Base-by-base conservation (phyloP, 768 basidiomycete genomes). In the Lactarius hatsudake region DNA sequence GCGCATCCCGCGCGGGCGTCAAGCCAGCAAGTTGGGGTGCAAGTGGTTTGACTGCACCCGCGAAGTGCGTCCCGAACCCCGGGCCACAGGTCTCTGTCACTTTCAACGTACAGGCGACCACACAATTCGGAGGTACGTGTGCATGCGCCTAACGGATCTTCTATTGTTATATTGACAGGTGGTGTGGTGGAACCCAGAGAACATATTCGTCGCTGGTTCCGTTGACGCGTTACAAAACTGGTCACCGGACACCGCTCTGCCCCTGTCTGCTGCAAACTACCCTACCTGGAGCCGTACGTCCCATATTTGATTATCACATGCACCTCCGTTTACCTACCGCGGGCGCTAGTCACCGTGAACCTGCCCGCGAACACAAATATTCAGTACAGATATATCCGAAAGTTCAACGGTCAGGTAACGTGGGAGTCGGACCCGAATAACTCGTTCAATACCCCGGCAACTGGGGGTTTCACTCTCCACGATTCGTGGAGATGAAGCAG, bases 401-500 rank as follows among this genome's bases (percentile, higher is more conserved):
- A 77, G 70, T 66, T 81, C 73, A 85, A 84, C 61, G 86, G 83
- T 4, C 71, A 72, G 12, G 79, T 88, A 43, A 87, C 84, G 15
- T 92, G 90, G 90, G 87, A 90, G 76, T 77, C 81, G 28, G 88
- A 87, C 73, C 87, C 88, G 36, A 88, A 89, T 73, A 83, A 80
- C 67, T 71, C 71, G 34, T 73, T 86, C 71, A 83, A 79, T 0
- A 86, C 87, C 13, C 83, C 82, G 1, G 74, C 78, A 12, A 71
- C 65, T 58, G 79, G 79, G 12, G 67, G 36, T n/a, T 43, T 70
- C 60, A 75, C 62, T 32, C 60, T 71, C 59, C 70, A 71, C 67
- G 76, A 78, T 63, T 67, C 57, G 36, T 77, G 77, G 77, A 72
- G 76, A 30, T 78, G 67, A 75, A 9, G 43, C 10, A 6, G 7